A percentile compares a stretch with the other conserved stretches of the same genome.
These are phyloP conservation scores for Metarhizium rileyi DNA, from an alignment of 2,329 filamentous ascomycete genomes.

Conservation along the genomic window DNA sequence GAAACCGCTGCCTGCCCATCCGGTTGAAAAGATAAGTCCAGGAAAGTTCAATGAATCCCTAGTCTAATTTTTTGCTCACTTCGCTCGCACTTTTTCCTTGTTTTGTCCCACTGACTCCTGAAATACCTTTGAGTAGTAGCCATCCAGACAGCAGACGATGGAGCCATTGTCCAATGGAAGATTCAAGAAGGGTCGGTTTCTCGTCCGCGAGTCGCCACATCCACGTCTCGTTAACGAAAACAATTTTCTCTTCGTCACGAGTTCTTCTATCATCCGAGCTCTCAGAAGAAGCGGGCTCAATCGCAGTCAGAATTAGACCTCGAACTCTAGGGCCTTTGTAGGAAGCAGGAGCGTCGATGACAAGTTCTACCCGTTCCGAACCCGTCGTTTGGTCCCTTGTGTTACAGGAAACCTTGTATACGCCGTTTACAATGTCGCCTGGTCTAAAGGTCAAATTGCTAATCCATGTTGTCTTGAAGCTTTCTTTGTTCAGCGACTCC, in stretches of 20 bases:
- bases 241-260: constrained; percentile 8
- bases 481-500: constrained; percentile 11
- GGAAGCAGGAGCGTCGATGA: constrained; percentile 15
- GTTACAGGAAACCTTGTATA: constrained; percentile 19
- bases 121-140: constrained; percentile 18
- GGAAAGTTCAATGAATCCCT: too few species aligned
- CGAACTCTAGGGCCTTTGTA: constrained; percentile 15
- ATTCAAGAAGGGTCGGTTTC: constrained; percentile 20
- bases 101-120: constrained; percentile 1
- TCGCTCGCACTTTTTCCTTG: background rate
- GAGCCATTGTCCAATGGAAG: constrained; percentile 18
- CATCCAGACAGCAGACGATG: constrained; percentile 20
- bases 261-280: background rate
- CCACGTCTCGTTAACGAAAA: constrained; percentile 30
- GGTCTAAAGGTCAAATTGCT: constrained; percentile 12
- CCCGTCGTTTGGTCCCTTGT: constrained; percentile 3
- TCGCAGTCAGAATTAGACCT: constrained; percentile 16
- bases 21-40: too few species aligned
- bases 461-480: constrained; percentile 18
- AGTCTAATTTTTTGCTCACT: too few species aligned
- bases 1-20: too few species aligned
- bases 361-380: constrained; percentile 20
- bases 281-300: constrained; percentile 4
- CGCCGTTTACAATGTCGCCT: constrained; percentile 23
- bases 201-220: constrained; percentile 24